Evolutionary conservation across 768 basidiomycete species (phyloP), one percentile per base, ranked within the genome.

Genomic region (Russula emetica): DNA sequence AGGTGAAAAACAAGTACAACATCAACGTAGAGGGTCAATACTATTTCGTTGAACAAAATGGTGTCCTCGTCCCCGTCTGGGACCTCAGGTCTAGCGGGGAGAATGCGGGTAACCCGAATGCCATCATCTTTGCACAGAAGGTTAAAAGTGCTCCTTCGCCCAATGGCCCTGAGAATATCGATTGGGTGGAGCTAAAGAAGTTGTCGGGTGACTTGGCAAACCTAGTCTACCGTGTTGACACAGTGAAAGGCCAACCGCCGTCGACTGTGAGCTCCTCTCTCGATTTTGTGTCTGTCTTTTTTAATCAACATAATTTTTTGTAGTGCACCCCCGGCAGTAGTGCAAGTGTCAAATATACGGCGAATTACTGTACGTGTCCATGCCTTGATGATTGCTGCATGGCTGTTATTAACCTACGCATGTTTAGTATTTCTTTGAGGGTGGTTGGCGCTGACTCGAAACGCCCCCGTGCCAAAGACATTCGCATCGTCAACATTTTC

Each of bases 171-270:
- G 4, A 20, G 9, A 50, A 69, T 32, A 13, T 69, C 30, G 68
- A 67, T 36, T 69, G 66, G 68, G 22, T 69, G 30, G 28, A 28
- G 20, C 53, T 69, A 22, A 52, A 53, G 20, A 11, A 7, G 3
- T 22, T 55, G 34, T 16, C 44, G 8, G 68, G 68, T 13, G 1
- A 44, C 7, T 51, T 67, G 8, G 62, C 62, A 28, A 6, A 22
- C 2, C 4, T 18, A 13, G 24, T 69, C 26, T 69, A 61, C 50
- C 54, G 68, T 18, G 60, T 69, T 2, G 2, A 32, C 14, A 69
- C 68, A n/a, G 18, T 9, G 10, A 52, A n/a, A 24, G 66, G 68
- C 26, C 52, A 67, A 28, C 62, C 66, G 5, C 66, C 66, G 6
- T 0, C 47, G 13, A 52, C 62, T 24, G 68, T 69, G 32, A 26